Evolutionary conservation across 2,329 filamentous ascomycete species (phyloP).

Genomic region (Fusarium coffeatum): DNA sequence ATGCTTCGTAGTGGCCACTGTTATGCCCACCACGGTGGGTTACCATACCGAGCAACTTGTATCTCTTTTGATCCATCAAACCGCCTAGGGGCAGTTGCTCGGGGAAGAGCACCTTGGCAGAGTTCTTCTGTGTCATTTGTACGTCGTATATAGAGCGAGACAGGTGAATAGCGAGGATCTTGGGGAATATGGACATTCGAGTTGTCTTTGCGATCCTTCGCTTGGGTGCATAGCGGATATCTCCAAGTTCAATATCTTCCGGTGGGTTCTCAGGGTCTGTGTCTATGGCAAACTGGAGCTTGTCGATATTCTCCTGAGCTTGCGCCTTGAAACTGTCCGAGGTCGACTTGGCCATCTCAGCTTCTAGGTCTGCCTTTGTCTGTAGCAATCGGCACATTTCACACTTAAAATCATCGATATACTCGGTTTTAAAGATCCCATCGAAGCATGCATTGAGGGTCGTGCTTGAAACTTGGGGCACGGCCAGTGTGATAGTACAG

Average conservation of each 20-base stretch:
- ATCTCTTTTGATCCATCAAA: conserved; percentile 80
- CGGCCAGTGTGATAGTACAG: conserved; percentile 90
- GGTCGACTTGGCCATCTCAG: conserved; percentile 66
- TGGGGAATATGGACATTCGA: conserved; percentile 87
- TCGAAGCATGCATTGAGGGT: conserved; percentile 91
- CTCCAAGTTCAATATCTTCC: conserved; percentile 78
- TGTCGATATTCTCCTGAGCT: conserved; percentile 69
- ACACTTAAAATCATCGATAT: conserved; percentile 97
- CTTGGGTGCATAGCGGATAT: conserved; percentile 79
- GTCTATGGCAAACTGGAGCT: conserved; percentile 76
- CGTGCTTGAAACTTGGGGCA: conserved; percentile 84
- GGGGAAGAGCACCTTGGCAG: conserved; percentile 92
- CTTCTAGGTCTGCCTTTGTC: conserved; percentile 72
- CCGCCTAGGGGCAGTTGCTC: conserved; percentile 87
- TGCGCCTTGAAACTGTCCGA: conserved; percentile 63
- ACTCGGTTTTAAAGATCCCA: conserved; percentile 91
- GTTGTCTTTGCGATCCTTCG: conserved; percentile 88
- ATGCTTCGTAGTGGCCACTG: conserved; percentile 97
- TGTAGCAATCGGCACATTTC: conserved; percentile 91
- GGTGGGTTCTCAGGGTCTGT: conserved; percentile 83
- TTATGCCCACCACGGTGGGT: conserved; percentile 96
- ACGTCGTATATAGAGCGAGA: conserved; percentile 92
- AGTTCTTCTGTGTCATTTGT: conserved; percentile 87
- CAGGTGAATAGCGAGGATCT: conserved; percentile 89
- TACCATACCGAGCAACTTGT: conserved; percentile 86